These are phyloP conservation scores for Macrophomina phaseolina DNA, from an alignment of 2,329 filamentous ascomycete genomes.

Conservation along the genomic window DNA sequence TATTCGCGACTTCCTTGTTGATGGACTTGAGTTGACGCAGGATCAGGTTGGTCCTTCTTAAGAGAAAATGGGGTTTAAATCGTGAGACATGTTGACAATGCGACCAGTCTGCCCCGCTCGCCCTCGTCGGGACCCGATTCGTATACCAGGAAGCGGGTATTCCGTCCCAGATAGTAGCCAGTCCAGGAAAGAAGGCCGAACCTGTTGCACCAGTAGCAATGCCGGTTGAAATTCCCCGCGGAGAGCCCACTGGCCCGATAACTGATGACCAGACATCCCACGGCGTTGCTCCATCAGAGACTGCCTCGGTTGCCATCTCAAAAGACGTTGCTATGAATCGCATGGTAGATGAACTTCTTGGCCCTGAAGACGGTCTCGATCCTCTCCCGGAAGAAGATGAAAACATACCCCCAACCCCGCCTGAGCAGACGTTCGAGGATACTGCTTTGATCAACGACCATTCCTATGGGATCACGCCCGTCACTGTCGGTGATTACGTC, in stretches of 20 bases:
- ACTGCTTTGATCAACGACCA: constrained; percentile 42
- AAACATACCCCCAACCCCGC: constrained; percentile 53
- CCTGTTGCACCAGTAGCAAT: constrained; percentile 37
- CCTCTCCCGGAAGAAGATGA: constrained; percentile 50
- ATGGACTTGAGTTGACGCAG: constrained; percentile 64
- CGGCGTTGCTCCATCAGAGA: constrained; percentile 50
- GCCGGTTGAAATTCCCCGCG: constrained; percentile 30
- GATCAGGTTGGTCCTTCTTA: constrained; percentile 46
- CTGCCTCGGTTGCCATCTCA: constrained; percentile 53
- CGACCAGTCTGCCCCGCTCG: constrained; percentile 53
- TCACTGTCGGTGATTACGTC: constrained; percentile 45
- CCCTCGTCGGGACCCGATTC: constrained; percentile 57
- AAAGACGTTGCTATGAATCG: constrained; percentile 59
- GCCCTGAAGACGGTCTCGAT: constrained; percentile 48
- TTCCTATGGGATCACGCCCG: constrained; percentile 36
- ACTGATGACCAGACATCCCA: constrained; percentile 44
- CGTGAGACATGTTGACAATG: constrained; percentile 34
- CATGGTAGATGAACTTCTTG: constrained; percentile 65
- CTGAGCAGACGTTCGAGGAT: constrained; percentile 52
- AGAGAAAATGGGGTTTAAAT: constrained; percentile 28
- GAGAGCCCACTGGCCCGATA: constrained; percentile 32
- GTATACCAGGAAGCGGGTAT: constrained; percentile 60
- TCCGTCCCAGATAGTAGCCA: constrained; percentile 56
- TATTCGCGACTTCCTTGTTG: constrained; percentile 66
- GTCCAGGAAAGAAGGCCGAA: constrained; percentile 47